Evolutionary conservation across 1,284 basidiomycete genomes (phyloP).

Genomic region (Naganishia cerealis): DNA sequence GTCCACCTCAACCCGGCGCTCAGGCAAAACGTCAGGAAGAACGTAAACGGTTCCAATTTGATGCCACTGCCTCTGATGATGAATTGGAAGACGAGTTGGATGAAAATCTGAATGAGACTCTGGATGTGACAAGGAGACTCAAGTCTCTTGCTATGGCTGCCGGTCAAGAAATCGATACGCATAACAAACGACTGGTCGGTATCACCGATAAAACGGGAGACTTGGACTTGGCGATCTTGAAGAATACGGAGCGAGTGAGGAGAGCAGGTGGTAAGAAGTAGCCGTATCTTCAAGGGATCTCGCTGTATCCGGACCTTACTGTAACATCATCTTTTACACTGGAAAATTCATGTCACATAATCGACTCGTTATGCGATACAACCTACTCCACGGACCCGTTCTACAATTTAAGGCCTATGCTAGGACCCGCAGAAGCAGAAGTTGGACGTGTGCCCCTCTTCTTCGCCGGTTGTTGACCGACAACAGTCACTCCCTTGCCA

Average conservation of each 20-base stretch:
- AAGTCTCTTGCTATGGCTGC: conserved; percentile 76
- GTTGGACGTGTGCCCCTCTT: conserved; percentile 35
- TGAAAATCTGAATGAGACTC: conserved; percentile 85
- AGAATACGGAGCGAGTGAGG: conserved; percentile 53
- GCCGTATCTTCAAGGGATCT: not conserved
- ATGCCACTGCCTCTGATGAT: conserved; percentile 91
- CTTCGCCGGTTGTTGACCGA: conserved; percentile 66
- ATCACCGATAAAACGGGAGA: conserved; percentile 56
- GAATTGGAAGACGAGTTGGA: conserved; percentile 79
- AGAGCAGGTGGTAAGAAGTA: conserved; percentile 40
- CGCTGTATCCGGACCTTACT: conserved; percentile 3
- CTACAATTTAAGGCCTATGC: conserved; percentile 31
- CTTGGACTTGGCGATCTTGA: conserved; percentile 52
- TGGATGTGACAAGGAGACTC: conserved; percentile 74
- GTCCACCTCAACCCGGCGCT: conserved; percentile 42
- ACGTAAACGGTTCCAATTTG: conserved; percentile 86
- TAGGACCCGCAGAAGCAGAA: conserved; percentile 22
- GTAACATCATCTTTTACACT: not conserved
- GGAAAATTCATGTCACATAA: not conserved
- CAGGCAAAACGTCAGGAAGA: conserved; percentile 62
- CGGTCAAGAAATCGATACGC: conserved; percentile 53
- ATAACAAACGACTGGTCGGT: conserved; percentile 51
- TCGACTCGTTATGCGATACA: not conserved
- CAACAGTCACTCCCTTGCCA: conserved; percentile 77
- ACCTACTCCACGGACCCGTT: not conserved